Evolutionary conservation across 148 eudicot species (phyloP).

Genomic region (Camellia japonica): DNA sequence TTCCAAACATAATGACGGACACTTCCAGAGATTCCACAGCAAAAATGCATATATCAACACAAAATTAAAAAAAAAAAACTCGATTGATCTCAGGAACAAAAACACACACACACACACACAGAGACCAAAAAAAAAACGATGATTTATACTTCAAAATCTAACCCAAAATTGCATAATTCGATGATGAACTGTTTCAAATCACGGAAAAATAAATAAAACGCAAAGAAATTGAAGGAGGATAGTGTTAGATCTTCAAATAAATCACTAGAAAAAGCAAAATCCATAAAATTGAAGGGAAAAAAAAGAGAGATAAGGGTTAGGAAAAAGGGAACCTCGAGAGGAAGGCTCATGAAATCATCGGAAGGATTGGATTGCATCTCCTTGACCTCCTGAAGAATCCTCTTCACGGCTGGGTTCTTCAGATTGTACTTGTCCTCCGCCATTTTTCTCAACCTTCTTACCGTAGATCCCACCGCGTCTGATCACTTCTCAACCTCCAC

Average conservation of each 20-base stretch:
- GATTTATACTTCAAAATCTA: background rate
- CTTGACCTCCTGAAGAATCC: slow-evolving; percentile 88
- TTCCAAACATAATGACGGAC: background rate
- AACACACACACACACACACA: background rate
- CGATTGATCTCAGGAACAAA: background rate
- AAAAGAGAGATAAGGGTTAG: background rate
- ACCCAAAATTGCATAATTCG: background rate
- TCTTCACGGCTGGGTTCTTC: slow-evolving; percentile 87
- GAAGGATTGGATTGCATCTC: slow-evolving; percentile 98
- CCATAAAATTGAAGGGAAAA: background rate
- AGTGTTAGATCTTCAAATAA: background rate
- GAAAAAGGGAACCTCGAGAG: slow-evolving; percentile 60
- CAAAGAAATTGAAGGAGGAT: background rate
- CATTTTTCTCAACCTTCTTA: slow-evolving; percentile 18
- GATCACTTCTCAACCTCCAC: background rate
- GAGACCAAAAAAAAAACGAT: background rate
- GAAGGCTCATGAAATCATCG: slow-evolving; percentile 89
- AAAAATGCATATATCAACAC: background rate
- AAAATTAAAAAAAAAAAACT: background rate
- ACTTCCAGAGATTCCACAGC: background rate
- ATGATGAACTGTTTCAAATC: background rate
- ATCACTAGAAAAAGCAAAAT: background rate
- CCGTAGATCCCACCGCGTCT: background rate
- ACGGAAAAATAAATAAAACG: too few species aligned
- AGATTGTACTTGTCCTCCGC: slow-evolving; percentile 71